phyloP scores from a whole-genome alignment of 345 rosid genomes.

The Erysimum cheiranthoides region DNA sequence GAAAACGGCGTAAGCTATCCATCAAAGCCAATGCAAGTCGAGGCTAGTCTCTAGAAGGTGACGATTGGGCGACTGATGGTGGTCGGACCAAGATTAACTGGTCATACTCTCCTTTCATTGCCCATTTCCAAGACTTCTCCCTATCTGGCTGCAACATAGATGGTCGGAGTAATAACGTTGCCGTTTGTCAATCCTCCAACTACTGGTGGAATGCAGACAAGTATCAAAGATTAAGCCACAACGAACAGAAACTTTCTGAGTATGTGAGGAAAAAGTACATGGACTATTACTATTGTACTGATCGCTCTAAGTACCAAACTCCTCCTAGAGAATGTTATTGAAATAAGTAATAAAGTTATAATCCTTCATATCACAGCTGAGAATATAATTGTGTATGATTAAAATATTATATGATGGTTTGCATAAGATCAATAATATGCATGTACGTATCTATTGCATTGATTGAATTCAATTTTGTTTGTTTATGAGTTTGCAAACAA shows the following conservation, averaged over 20 bases:
- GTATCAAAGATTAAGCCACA: conserved; percentile 34
- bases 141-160: conserved; percentile 53
- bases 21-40: conserved; percentile 57
- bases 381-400: conserved; percentile 5
- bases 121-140: conserved; percentile 57
- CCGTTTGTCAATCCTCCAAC: conserved; percentile 34
- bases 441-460: no score
- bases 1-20: conserved; percentile 58
- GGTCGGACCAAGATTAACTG: conserved; percentile 66
- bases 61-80: conserved; percentile 69
- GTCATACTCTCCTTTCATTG: conserved; percentile 64
- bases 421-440: neutral
- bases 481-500: no score
- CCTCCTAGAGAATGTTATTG: conserved; percentile 42
- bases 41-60: conserved; percentile 81
- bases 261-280: conserved; percentile 39
- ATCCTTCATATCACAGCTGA: no score
- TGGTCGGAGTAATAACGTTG: conserved; percentile 32
- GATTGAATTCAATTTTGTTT: no score
- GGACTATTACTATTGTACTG: conserved; percentile 46
- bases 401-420: neutral
- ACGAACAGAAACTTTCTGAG: conserved; percentile 29
- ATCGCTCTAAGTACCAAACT: conserved; percentile 24
- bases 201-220: conserved; percentile 69
- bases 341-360: conserved; percentile 58